Percentiles rank a stretch among this genome's conserved stretches.
Evolutionary conservation across 148 eudicot species (phyloP).

Genomic region (Cornus controversa): DNA sequence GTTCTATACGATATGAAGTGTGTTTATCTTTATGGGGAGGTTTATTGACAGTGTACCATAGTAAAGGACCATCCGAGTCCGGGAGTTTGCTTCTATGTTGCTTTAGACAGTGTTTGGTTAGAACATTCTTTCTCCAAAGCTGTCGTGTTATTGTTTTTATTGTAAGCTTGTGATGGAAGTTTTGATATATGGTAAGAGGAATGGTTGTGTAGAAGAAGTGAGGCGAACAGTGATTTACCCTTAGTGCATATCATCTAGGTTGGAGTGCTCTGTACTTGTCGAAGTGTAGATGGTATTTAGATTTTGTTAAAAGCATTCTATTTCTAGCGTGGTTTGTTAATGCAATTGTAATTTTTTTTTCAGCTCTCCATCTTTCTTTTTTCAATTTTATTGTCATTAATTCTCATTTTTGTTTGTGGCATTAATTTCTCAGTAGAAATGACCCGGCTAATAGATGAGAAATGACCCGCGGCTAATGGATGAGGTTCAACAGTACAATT

Average conservation of each 20-base stretch:
- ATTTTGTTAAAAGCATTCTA: not conserved
- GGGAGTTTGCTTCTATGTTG: conserved; percentile 14
- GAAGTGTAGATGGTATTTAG: not conserved
- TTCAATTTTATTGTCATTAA: too few relatives aligned
- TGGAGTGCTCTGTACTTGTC: not conserved
- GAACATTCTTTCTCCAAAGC: not conserved
- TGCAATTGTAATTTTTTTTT: too few relatives aligned
- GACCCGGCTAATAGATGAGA: too few relatives aligned
- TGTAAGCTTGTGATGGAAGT: conserved; percentile 19
- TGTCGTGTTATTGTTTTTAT: conserved; percentile 21
- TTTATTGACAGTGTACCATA: conserved; percentile 17
- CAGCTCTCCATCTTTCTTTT: not conserved
- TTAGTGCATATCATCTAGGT: not conserved
- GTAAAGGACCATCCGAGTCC: conserved; percentile 12
- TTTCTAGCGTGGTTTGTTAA: too few relatives aligned
- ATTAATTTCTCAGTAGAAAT: too few relatives aligned
- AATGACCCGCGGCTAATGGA: too few relatives aligned
- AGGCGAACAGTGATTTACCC: not conserved
- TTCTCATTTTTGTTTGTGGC: too few relatives aligned
- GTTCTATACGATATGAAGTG: conserved; percentile 37
- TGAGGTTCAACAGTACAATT: too few relatives aligned
- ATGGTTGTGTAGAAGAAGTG: not conserved
- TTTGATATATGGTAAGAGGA: conserved; percentile 1
- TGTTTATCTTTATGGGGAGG: conserved; percentile 21
- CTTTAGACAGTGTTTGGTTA: conserved; percentile 12